Percentiles rank a stretch among this genome's conserved stretches.
phyloP scores from a whole-genome alignment of 345 rosid genomes.

The Laguncularia racemosa region DNA sequence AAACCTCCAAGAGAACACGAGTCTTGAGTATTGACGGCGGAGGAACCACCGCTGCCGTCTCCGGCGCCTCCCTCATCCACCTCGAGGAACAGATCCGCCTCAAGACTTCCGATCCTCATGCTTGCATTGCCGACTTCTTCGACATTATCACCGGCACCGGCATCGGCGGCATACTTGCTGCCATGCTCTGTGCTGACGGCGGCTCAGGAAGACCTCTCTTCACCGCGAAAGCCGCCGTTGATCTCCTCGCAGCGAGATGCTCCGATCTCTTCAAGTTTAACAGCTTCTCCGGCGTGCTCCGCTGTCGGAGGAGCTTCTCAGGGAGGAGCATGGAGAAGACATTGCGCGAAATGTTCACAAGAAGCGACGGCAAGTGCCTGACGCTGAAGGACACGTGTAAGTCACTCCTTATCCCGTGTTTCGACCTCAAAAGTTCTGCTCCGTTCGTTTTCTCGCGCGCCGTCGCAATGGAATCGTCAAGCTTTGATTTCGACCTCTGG shows the following conservation, averaged over 20 bases:
- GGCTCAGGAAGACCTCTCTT: slow-evolving; percentile 71
- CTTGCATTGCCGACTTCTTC: slow-evolving; percentile 76
- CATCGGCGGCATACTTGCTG: slow-evolving; percentile 75
- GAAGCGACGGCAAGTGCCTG: slow-evolving; percentile 57
- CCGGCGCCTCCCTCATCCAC: slow-evolving; percentile 59
- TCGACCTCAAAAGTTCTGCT: slow-evolving; percentile 77
- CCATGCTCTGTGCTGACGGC: slow-evolving; percentile 62
- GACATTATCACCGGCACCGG: slow-evolving; percentile 90
- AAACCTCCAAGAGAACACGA: slow-evolving; percentile 48
- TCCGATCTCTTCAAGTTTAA: slow-evolving; percentile 48
- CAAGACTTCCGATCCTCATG: slow-evolving; percentile 51
- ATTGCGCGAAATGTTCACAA: slow-evolving; percentile 43
- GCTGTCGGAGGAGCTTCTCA: slow-evolving; percentile 50
- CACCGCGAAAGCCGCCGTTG: slow-evolving; percentile 66
- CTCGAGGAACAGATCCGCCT: slow-evolving; percentile 91
- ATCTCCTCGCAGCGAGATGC: slow-evolving; percentile 29
- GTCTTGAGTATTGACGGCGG: slow-evolving; percentile 92
- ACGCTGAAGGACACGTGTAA: slow-evolving; percentile 86
- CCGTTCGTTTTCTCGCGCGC: slow-evolving; percentile 98
- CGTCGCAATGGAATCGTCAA: slow-evolving; percentile 81
- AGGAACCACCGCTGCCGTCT: slow-evolving; percentile 57
- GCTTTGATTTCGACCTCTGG: slow-evolving; percentile 93
- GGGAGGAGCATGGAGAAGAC: slow-evolving; percentile 64
- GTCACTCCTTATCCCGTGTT: slow-evolving; percentile 95
- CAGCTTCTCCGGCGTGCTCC: slow-evolving; percentile 33